These are phyloP conservation scores for Sordaria brevicollis DNA, from an alignment of 495 filamentous ascomycete genomes.

Conservation along the genomic window DNA sequence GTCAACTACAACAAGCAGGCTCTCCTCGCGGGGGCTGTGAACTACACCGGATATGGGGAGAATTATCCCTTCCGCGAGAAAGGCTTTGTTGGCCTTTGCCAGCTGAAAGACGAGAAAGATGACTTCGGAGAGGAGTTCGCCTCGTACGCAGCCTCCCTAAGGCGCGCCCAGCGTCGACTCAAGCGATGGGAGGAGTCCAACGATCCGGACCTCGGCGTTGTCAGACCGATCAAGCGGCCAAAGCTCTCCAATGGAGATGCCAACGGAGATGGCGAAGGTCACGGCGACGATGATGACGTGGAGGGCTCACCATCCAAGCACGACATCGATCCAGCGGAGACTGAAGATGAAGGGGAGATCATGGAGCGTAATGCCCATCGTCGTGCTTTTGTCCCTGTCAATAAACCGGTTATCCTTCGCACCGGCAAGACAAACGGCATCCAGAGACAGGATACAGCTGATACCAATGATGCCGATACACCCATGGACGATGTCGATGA, in stretches of 20 bases:
- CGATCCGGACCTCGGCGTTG: conserved; percentile 34
- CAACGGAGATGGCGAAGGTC: conserved; percentile 7
- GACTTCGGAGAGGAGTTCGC: conserved; percentile 74
- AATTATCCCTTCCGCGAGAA: conserved; percentile 34
- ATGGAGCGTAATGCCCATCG: conserved; percentile 4
- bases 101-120: conserved; percentile 51
- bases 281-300: conserved; percentile 16
- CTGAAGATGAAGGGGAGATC: conserved; percentile 21
- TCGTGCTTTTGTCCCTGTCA: neutral
- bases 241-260: conserved; percentile 13
- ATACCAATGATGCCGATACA: conserved; percentile 5
- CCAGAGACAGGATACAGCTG: neutral
- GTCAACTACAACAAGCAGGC: conserved; percentile 23
- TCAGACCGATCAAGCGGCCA: conserved; percentile 30
- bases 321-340: conserved; percentile 20
- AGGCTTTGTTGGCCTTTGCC: conserved; percentile 61
- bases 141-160: conserved; percentile 60
- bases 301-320: conserved; percentile 18
- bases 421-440: conserved; percentile 8
- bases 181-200: conserved; percentile 58
- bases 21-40: conserved; percentile 1
- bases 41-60: conserved; percentile 1
- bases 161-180: conserved; percentile 59
- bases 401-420: neutral
- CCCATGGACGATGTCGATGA: conserved; percentile 38